Base-by-base conservation (phyloP, 805 yeast genomes). In the Komagataella mondaviorum region DNA sequence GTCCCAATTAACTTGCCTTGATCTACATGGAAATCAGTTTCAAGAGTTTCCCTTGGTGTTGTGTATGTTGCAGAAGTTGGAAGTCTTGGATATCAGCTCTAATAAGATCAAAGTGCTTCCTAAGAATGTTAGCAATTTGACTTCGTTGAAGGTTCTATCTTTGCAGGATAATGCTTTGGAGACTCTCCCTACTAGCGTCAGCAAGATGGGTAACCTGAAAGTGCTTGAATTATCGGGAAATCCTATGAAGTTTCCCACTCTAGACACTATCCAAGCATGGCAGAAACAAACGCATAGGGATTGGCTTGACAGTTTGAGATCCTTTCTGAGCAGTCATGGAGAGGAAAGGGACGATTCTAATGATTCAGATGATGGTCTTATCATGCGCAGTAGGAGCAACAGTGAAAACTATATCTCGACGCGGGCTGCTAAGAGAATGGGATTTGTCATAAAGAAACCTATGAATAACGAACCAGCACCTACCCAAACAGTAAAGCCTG, bases 351-450 rank as follows among this genome's bases (percentile, higher is more conserved):
- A 51, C 8, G 20, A 16, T 22, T 18, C 18, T 16, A 39, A 16
- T n/a, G 47, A 23, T 16, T 12, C 30, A 2, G 30, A 22, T 6
- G 39, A 30, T 30, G 45, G 45, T 8, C 46, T 47, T 18, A 46
- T 48, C 3, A 49, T 52, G 22, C 50, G 56, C 22, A 47, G 59
- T 45, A 47, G 73, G 49, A 65, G 70, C 48, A 65, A 66, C 17
- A 64, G 77, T 1, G 76, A 73, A 53, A 67, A 69, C 46, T 62
- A 68, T 36, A 69, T 68, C n/a, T 70, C 81, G 6, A 74, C 85
- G n/a, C 73, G 80, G 51, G 86, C 88, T 4, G 78, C 87, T 0
- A 79, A 84, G 60, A 70, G 91, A 55, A 84, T 83, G 89, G 91
- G 90, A 0, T 75, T 85, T 51, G 79, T 85, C 44, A 76, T 78